These are phyloP conservation scores for Neoscytalidium dimidiatum DNA, from an alignment of 2,329 filamentous ascomycete genomes.

Conservation along the genomic window DNA sequence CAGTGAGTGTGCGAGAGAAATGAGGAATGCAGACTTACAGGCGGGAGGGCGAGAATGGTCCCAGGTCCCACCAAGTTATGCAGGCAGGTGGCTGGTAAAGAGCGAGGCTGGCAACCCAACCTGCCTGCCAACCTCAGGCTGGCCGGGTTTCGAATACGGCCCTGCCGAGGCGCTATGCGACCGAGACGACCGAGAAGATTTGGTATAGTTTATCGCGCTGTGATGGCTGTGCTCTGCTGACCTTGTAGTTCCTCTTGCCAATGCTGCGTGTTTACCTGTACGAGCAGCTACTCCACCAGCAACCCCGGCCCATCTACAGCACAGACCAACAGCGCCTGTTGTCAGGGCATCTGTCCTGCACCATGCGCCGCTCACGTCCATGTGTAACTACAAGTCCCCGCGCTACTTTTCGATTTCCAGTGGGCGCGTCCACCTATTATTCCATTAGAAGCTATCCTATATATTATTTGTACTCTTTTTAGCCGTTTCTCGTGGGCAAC, in stretches of 20 bases:
- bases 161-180: neutral
- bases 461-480: neutral
- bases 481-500: constrained; percentile 15
- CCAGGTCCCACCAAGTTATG: no score
- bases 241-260: neutral
- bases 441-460: constrained; percentile 10
- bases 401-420: neutral
- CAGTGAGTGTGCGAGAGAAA: neutral
- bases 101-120: neutral
- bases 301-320: neutral
- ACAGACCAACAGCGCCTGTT: neutral
- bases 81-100: neutral
- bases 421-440: constrained; percentile 15
- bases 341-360: neutral
- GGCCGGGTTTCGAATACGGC: neutral
- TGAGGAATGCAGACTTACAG: constrained; percentile 8
- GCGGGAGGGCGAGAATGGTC: neutral
- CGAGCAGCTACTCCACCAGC: neutral
- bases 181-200: neutral
- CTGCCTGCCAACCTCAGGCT: constrained; percentile 16
- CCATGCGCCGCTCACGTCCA: neutral
- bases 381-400: neutral
- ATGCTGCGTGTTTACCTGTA: neutral
- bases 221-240: neutral
- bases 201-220: neutral